Evolutionary conservation across 1,284 basidiomycete genomes (phyloP), one percentile per base, ranked within the genome.

Genomic region (Microbotryomycetes sp.): DNA sequence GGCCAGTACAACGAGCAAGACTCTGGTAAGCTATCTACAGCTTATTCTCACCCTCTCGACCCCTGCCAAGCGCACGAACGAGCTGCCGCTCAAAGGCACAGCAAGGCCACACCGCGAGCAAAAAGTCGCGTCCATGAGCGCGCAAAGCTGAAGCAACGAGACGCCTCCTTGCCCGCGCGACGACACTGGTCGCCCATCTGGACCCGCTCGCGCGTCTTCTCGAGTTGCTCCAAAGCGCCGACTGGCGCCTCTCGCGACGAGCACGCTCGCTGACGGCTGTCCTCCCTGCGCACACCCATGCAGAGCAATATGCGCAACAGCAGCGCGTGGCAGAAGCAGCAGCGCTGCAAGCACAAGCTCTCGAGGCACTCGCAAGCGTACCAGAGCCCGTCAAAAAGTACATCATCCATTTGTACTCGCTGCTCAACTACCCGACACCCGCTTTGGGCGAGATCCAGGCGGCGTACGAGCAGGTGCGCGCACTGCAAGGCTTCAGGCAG

Each of bases 321-420:
- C 67, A 68, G 50, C 67, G 67, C 11, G 60, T 68, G 45, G 67
- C 67, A 41, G 67, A 68, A 41, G 64, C 67, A 9, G 67, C 67
- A 18, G 55, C 57, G 3, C 48, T 46, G 16, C 66, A 68, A 52
- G 66, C 64, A 0, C 61, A 63, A 45, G 64, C 64, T 15, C 64
- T 66, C 56, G 64, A 64, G 29, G 56, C 56, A 13, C 65, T 69
- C 56, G 67, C 62, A 15, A n/a, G 50, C 47, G 67, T 69, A 23
- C 67, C 67, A 21, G 60, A 67, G 23, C 59, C 67, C 53, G 67
- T 69, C 56, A 69, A 69, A 59, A 56, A 59, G 53, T 68, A 66
- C 64, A 55, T 68, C 55, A 66, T 68, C 49, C 65, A 65, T 47
- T 61, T 68, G 24, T 64, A 59, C 61, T 47, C 62, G 45, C 63